Base-by-base conservation (phyloP, 768 basidiomycete species). In the Trametes coccinea region DNA sequence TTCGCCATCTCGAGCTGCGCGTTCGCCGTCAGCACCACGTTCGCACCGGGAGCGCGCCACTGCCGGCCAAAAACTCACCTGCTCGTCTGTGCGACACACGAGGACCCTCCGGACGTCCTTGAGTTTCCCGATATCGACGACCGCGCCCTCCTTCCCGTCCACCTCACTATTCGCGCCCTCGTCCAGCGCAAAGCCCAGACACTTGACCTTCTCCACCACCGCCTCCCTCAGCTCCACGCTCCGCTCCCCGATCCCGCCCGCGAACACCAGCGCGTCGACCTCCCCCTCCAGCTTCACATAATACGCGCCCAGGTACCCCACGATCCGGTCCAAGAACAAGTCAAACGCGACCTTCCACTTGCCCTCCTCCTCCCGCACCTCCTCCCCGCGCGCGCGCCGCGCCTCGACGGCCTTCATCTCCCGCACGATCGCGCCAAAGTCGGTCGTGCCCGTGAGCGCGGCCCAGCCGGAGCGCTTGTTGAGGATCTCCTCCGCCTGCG, bases 241-340 rank as follows among this genome's bases (percentile, higher is more conserved):
- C 65, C 79, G 80, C 74, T 97, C 95, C 0, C 95, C 95, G 54
- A 97, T 92, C 0, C 93, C 93, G 3, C 94, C 93, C 0, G 90
- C 81, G 71, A 95, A 94, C 11, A 95, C 90, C 44, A 95, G 69
- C 1, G 88, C 93, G 71, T 94, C 89, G 10, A 94, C 82, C 29
- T 78, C 61, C 14, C 83, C 83, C 34, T 79, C 79, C 27, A 94
- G 82, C 71, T 90, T 88, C 66, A 92, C 76, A 66, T 87, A 84
- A 72, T 93, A 94, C 49, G 85, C 80, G 5, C 89, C 92, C 48
- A 92, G 72, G 64, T 78, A 93, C 67, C 87, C 80, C 57, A 91
- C 67, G 49, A 95, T 79, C 17, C 93, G 79, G 72, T 95, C 93
- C 9, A 88, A 76, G 67, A 95, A 84, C 37, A 95, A 72, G n/a